Conservation (phyloP, 2,329 filamentous ascomycete genomes). For the Colletotrichum simmondsii region DNA sequence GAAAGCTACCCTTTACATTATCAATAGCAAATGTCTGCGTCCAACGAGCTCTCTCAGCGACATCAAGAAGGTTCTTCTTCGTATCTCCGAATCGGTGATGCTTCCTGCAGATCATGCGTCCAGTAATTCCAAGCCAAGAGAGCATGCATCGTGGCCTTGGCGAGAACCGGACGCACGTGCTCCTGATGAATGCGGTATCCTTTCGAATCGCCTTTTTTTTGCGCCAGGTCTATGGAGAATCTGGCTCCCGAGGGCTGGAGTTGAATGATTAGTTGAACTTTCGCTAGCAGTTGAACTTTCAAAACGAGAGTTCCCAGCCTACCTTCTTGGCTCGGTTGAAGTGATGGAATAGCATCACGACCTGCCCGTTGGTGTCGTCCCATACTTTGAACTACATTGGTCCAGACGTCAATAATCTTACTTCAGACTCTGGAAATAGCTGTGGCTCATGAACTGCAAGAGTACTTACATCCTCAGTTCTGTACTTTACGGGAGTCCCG, state of each 20-base stretch:
- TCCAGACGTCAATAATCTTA: not conserved
- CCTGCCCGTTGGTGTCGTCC: not conserved
- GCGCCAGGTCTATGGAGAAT: not conserved
- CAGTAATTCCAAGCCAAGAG: not conserved
- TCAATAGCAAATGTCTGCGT: too few relatives aligned
- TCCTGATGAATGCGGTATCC: not conserved
- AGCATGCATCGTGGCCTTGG: not conserved
- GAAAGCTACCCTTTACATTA: not conserved
- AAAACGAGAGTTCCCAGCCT: too few relatives aligned
- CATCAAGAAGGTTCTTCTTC: not conserved
- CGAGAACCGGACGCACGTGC: not conserved
- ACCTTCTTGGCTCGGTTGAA: not conserved
- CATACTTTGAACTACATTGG: not conserved
- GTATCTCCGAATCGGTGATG: not conserved
- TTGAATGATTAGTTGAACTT: not conserved
- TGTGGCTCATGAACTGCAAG: not conserved
- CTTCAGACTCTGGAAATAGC: not conserved
- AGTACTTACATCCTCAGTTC: not conserved
- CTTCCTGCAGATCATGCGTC: not conserved
- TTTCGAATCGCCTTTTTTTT: not conserved
- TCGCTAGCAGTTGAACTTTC: not conserved
- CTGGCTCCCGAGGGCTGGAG: not conserved
- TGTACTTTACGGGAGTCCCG: not conserved
- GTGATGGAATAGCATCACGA: not conserved
- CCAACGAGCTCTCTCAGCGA: not conserved